These are phyloP conservation scores for Ogataea pilisensis DNA, from an alignment of 805 yeast species.

Conservation along the genomic window DNA sequence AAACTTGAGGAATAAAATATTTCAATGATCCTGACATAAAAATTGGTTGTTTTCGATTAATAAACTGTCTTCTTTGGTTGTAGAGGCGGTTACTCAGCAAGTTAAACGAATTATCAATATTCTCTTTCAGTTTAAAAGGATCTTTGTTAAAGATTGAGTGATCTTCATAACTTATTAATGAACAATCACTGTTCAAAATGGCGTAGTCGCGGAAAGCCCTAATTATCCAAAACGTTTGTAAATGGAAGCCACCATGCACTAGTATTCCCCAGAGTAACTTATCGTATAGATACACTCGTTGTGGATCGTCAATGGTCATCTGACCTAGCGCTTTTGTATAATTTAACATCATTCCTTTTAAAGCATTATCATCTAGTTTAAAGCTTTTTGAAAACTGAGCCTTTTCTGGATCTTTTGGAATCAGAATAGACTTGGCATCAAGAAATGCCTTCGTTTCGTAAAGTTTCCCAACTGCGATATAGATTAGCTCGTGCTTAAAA, in stretches of 20 bases:
- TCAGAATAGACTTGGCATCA: conserved; percentile 3
- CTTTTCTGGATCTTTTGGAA: background rate
- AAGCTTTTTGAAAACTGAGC: background rate
- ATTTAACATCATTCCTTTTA: conserved; percentile 36
- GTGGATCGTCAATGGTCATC: conserved; percentile 36
- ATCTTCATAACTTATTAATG: conserved; percentile 16
- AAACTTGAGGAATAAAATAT: conserved; percentile 17
- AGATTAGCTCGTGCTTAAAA: conserved; percentile 15
- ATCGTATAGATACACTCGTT: conserved; percentile 30
- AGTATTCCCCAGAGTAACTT: conserved; percentile 40
- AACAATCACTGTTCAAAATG: conserved; percentile 15
- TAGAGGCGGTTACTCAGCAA: conserved; percentile 11
- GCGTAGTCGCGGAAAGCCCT: conserved; percentile 31
- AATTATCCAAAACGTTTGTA: conserved; percentile 41
- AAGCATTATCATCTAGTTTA: conserved; percentile 11
- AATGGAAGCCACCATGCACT: conserved; percentile 41
- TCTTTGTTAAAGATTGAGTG: conserved; percentile 10
- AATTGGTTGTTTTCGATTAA: conserved; percentile 7
- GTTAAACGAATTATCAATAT: conserved; percentile 6
- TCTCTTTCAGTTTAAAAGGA: conserved; percentile 10
- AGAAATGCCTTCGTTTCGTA: conserved; percentile 13
- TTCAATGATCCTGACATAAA: conserved; percentile 9
- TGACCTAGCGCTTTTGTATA: conserved; percentile 33
- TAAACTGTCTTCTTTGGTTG: conserved; percentile 15
- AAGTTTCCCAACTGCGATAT: conserved; percentile 11